Base-by-base conservation (phyloP, 257 asterid genomes). In the Paulownia fortunei region DNA sequence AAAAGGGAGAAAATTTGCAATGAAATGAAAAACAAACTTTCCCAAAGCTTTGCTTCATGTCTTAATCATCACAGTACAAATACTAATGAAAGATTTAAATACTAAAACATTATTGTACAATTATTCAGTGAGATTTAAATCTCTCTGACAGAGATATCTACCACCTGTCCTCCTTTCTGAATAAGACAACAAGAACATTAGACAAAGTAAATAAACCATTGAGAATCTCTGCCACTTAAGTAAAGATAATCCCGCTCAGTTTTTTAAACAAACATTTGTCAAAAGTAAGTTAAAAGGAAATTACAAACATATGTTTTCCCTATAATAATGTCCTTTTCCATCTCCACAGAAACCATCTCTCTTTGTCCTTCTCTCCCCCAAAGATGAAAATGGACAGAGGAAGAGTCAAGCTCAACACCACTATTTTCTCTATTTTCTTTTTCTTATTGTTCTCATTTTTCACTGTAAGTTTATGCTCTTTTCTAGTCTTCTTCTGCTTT, bases 361-460 rank as follows among this genome's bases (percentile, higher is more conserved):
- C 76, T 23, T 68, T 66, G 81, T 42, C 72, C 47, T 64, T 37
- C n/a, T 72, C 82, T 79, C 86, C 70, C 82, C 60, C 78, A 15
- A 66, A 74, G 56, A 85, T 83, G 91, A 72, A 81, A 86, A 93
- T 87, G 94, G 90, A 80, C 89, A 84, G 82, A 64, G 82, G 30
- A 80, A 87, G 77, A 70, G 81, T 82, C 87, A 84, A 86, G 84
- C 67, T 82, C 82, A 74, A 23, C 52, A 46, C 18, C 74, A 55
- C 71, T 79, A 66, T 86, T 75, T 79, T 69, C 81, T 73, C 76
- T 82, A 65, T 73, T 66, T 36, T 80, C 87, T 78, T 87, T 81
- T 82, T 89, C 87, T 85, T 85, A 73, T 85, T 84, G 12, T 58
- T 74, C 76, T 82, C 84, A 78, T 85, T 59, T 67, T 79, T 39